These are phyloP conservation scores for Aspergillus transmontanensis DNA, from an alignment of 2,329 filamentous ascomycete genomes.

Conservation along the genomic window DNA sequence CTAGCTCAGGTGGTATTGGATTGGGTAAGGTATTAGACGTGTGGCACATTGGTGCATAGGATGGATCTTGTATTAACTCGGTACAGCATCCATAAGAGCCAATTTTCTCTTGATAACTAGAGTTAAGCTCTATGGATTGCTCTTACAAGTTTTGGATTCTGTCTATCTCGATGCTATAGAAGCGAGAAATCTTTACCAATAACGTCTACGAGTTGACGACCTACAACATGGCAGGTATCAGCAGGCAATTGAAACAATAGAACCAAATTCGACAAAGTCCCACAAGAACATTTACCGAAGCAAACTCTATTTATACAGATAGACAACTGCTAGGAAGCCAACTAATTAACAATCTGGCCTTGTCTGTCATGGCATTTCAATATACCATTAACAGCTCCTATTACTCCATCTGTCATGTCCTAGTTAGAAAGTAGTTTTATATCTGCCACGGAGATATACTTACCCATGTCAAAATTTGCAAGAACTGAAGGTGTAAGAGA, in stretches of 20 bases:
- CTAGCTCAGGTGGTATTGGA: too few species aligned
- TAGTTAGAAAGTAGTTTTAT: background rate
- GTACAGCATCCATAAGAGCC: background rate
- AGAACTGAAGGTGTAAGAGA: too few species aligned
- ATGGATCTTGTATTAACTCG: background rate
- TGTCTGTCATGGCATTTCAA: background rate
- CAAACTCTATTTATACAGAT: background rate
- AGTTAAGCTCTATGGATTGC: background rate
- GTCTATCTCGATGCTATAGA: too few species aligned
- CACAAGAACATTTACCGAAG: background rate
- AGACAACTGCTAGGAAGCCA: background rate
- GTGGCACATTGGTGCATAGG: background rate
- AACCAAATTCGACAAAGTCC: background rate
- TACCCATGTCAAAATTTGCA: background rate
- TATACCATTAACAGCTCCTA: background rate
- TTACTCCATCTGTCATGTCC: background rate
- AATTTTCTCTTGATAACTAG: background rate
- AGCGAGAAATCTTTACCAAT: background rate
- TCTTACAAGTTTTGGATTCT: background rate
- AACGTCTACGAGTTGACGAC: background rate
- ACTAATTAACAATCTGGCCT: background rate
- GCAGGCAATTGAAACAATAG: background rate
- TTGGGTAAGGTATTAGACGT: too few species aligned
- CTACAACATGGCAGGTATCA: too few species aligned
- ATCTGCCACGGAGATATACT: background rate